Evolutionary conservation across 1,139 yeast genomes (phyloP), one percentile per base, ranked within the genome.

Genomic region (Pichia sp.): DNA sequence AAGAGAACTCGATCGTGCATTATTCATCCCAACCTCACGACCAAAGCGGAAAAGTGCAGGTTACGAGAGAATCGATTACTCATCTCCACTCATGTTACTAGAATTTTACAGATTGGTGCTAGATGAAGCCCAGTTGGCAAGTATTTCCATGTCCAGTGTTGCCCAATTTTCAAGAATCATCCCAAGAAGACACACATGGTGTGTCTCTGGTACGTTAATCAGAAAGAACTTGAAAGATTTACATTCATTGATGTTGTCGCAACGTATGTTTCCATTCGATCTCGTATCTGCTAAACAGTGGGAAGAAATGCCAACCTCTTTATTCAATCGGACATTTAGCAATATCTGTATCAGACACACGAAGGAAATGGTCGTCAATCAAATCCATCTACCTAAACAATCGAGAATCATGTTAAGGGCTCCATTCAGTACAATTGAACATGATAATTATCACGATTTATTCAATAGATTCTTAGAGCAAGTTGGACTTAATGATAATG

Each of bases 51-150:
- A 61, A 22, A 59, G 63, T 44, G 54, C 67, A 6, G 46, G 49
- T 28, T 54, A 55, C 52, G 65, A 64, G 35, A 52, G 71, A 21
- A 54, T 66, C 15, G 85, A 83, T 54, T 82, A 84, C 57, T 82
- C 89, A 12, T 86, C 96, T 0, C 97, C 97, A 0, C 68, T 93
- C 20, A 86, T 90, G 70, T 69, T 85, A 39, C 67, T 85, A n/a
- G 90, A 91, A 57, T 93, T 91, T 65, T 87, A 95, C 90, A 73
- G 99, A 51, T 86, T 93, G 2, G 77, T 91, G 1, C 67, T 91
- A 34, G 99, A 93, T 68, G 99, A 93, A 65, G 97, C 88, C 1
- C 99, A 93, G 66, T 87, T 90, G 93, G 86, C 93, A 3, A 81
- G 88, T 7, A 78, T 83, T 5, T 83, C 85, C 19, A 73, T 81